Conservation (phyloP, 331 rosid species). For the Pyracantha coccinea region DNA sequence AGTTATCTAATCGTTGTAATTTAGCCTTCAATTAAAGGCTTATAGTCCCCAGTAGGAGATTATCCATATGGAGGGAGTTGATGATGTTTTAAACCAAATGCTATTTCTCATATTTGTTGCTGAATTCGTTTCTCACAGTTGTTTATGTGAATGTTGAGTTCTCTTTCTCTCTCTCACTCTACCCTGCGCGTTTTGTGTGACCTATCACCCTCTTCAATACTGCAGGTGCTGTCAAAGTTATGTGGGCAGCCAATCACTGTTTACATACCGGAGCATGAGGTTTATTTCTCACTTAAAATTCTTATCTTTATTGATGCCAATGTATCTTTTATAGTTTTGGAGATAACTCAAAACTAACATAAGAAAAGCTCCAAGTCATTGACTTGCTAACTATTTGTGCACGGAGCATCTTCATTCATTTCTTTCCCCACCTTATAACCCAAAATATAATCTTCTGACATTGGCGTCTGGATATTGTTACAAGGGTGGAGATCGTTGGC, state of each 20-base stretch:
- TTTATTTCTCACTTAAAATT: constrained; percentile 11
- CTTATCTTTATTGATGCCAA: background rate
- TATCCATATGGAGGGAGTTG: background rate
- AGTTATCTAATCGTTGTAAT: background rate
- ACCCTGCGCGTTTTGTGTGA: background rate
- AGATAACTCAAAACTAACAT: background rate
- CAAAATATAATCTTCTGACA: no score
- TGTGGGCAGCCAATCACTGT: constrained; percentile 77
- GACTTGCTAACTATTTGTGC: background rate
- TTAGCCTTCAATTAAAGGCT: background rate
- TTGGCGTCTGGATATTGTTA: no score
- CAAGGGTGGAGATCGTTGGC: background rate
- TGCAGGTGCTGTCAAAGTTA: constrained; percentile 80
- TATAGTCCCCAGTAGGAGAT: background rate
- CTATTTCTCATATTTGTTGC: background rate
- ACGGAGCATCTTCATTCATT: background rate
- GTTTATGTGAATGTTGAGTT: background rate
- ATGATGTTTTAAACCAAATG: background rate
- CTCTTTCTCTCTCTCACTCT: background rate
- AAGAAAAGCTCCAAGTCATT: background rate
- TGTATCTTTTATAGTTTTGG: background rate
- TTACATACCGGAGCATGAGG: constrained; percentile 95
- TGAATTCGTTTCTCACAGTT: background rate
- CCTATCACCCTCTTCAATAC: constrained; percentile 3
- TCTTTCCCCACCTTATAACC: no score